These are phyloP conservation scores for Bryum argenteum DNA, from an alignment of 225 moss, liverwort and hornwort species.

Conservation along the genomic window DNA sequence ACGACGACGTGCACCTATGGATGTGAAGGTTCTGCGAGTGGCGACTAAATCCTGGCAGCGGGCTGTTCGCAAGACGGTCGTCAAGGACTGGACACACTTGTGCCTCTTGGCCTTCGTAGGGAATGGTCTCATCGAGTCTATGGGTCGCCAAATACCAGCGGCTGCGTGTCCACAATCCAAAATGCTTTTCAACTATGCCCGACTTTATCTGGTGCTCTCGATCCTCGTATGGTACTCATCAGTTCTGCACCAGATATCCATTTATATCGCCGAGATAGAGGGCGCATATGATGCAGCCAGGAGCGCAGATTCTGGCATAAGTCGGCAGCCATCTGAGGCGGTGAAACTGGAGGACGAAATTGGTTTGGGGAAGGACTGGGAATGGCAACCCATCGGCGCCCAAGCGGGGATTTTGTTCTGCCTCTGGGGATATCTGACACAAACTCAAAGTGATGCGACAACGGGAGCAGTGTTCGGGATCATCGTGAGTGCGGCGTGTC, in stretches of 20 bases:
- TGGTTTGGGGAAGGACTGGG: constrained; percentile 10
- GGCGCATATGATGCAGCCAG: too few relatives aligned
- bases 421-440: not conserved
- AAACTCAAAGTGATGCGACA: accelerated
- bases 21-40: not conserved
- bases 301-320: too few relatives aligned
- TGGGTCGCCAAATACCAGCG: not conserved
- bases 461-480: not conserved
- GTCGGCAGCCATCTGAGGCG: accelerated
- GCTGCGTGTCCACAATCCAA: not conserved
- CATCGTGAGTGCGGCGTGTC: not conserved
- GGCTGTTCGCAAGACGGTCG: not conserved
- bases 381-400: constrained; percentile 24
- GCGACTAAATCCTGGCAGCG: not conserved
- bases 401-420: not conserved
- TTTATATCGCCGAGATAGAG: not conserved
- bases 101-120: constrained; percentile 5
- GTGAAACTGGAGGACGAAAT: not conserved
- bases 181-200: not conserved
- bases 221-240: not conserved
- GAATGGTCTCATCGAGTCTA: constrained; percentile 21
- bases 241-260: not conserved
- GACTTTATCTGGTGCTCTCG: not conserved
- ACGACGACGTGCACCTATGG: not conserved
- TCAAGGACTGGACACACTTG: constrained; percentile 8